Percentiles rank a stretch among this genome's conserved stretches.
Conservation (phyloP, 768 basidiomycete species). For the Suillus americanus region DNA sequence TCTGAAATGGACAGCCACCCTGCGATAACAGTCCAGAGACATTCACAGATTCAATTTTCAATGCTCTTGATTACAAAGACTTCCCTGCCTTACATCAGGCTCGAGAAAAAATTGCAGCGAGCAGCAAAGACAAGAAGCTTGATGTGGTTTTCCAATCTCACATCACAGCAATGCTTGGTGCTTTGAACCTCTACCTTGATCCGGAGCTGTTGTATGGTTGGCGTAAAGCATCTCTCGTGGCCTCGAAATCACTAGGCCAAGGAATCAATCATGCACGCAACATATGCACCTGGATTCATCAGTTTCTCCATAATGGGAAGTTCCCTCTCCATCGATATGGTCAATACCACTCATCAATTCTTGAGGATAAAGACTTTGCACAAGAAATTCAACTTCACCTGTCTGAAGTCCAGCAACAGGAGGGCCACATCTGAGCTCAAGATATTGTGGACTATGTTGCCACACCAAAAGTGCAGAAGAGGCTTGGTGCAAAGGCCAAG, state of each 20-base stretch:
- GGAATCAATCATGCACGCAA: neutral
- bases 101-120: neutral
- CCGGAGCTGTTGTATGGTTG: neutral
- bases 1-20: neutral
- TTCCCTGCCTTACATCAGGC: neutral
- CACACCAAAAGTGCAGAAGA: neutral
- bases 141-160: neutral
- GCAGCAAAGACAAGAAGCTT: neutral
- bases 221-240: neutral
- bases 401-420: neutral
- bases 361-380: neutral
- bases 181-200: neutral
- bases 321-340: neutral
- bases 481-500: neutral
- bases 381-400: neutral
- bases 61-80: neutral
- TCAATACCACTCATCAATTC: neutral
- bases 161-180: neutral
- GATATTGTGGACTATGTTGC: neutral
- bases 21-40: neutral
- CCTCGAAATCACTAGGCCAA: neutral
- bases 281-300: neutral
- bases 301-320: neutral
- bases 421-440: neutral
- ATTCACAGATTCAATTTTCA: neutral